A percentile compares a stretch with the other conserved stretches of the same genome.
Evolutionary conservation across 148 eudicot genomes (phyloP).

Genomic region (Dysphania ambrosioides): DNA sequence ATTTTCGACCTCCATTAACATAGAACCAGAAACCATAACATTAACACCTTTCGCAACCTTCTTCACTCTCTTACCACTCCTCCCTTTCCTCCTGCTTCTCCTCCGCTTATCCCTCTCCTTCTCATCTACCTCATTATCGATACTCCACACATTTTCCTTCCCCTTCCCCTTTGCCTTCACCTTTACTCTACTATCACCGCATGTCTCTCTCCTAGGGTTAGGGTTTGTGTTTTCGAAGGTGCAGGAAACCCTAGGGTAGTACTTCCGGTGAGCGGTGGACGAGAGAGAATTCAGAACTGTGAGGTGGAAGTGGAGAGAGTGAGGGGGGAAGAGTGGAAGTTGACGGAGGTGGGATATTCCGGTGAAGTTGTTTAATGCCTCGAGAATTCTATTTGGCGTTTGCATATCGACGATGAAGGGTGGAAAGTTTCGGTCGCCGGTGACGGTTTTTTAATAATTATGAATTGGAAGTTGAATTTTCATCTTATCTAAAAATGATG

Average conservation of each 20-base stretch:
- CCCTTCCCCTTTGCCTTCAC: conserved; percentile 38
- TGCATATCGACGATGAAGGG: conserved; percentile 38
- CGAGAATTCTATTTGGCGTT: conserved; percentile 37
- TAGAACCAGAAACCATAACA: conserved; percentile 67
- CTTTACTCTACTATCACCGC: conserved; percentile 23
- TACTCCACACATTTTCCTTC: conserved; percentile 92
- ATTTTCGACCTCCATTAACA: conserved; percentile 79
- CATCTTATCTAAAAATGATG: not conserved
- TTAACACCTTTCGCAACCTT: conserved; percentile 37
- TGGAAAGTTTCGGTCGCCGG: not conserved
- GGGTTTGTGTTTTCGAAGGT: conserved; percentile 25
- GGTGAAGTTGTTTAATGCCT: conserved; percentile 34
- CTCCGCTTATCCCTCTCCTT: conserved; percentile 30
- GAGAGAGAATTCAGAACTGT: conserved; percentile 10
- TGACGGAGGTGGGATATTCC: conserved; percentile 22
- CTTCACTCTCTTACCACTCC: conserved; percentile 41
- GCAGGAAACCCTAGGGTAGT: conserved; percentile 41
- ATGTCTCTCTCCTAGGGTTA: conserved; percentile 19
- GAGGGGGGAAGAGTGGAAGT: conserved; percentile 28
- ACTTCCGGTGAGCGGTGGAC: conserved; percentile 18
- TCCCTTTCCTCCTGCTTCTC: conserved; percentile 31
- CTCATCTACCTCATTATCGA: conserved; percentile 60
- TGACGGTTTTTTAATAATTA: not conserved
- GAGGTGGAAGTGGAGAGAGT: conserved; percentile 11
- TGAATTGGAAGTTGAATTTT: too few relatives aligned